Conservation (phyloP, 139 green algal genomes). For the Micractinium sp. region DNA sequence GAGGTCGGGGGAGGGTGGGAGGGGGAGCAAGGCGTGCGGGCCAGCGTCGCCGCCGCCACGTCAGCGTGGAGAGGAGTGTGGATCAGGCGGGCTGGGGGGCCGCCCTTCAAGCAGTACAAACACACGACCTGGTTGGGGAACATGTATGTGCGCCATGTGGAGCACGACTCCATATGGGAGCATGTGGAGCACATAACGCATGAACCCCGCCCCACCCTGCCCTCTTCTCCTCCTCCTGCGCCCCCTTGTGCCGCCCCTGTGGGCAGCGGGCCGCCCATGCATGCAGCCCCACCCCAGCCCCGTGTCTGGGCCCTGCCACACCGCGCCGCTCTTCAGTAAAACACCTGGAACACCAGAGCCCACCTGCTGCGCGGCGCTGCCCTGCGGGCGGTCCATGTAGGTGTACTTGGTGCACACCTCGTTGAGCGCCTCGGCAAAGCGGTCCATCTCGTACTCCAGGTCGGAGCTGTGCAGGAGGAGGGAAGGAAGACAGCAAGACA, state of each 20-base stretch:
- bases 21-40: no score
- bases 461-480: slow-evolving; percentile 59
- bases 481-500: neutral
- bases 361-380: slow-evolving; percentile 17
- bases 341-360: no score
- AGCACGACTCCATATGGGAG: no score
- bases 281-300: neutral
- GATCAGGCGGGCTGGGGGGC: no score
- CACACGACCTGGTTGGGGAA: no score
- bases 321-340: no score
- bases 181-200: no score
- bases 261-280: neutral
- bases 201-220: neutral
- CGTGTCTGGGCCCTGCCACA: no score
- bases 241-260: neutral
- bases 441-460: slow-evolving; percentile 84
- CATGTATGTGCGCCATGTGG: no score
- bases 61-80: neutral
- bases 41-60: neutral
- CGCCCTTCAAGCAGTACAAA: no score
- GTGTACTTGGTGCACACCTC: slow-evolving; percentile 23
- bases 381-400: slow-evolving; percentile 31
- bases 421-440: slow-evolving; percentile 59
- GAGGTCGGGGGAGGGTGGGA: no score
- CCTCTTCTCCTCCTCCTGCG: neutral